phyloP scores from a whole-genome alignment of 2,329 filamentous ascomycete genomes.

The Zelopaecilomyces penicillatus region DNA sequence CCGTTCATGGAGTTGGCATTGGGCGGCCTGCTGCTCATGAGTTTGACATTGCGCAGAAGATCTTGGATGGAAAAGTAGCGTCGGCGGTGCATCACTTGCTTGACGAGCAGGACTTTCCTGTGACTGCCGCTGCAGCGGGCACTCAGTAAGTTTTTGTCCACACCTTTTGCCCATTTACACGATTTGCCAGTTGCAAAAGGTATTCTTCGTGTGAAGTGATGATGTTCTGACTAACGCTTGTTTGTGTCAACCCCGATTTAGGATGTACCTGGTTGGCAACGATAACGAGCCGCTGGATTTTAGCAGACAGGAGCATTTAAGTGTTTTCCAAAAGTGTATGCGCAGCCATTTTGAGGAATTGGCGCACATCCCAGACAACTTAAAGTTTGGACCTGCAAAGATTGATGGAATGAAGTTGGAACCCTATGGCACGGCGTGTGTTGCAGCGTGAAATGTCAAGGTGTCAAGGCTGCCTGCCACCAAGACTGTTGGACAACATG shows the following conservation, averaged over 20 bases:
- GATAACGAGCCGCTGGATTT: constrained; percentile 50
- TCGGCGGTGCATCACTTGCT: not conserved
- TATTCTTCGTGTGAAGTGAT: no score
- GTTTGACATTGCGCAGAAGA: not conserved
- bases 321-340: constrained; percentile 21
- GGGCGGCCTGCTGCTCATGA: not conserved
- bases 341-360: constrained; percentile 20
- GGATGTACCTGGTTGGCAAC: constrained; percentile 24
- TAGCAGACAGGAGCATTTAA: constrained; percentile 30
- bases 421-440: constrained; percentile 23
- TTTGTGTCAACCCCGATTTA: not conserved
- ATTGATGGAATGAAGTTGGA: constrained; percentile 22
- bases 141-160: no score
- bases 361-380: constrained; percentile 24
- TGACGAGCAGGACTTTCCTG: no score
- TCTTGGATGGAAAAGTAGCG: not conserved
- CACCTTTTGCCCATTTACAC: no score
- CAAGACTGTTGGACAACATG: no score
- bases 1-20: not conserved
- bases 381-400: constrained; percentile 23
- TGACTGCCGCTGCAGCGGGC: no score
- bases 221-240: not conserved
- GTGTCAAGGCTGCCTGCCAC: no score
- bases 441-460: not conserved
- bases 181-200: no score